Evolutionary conservation across 2,329 filamentous ascomycete genomes (phyloP).

Genomic region (Epichloe hybrida): DNA sequence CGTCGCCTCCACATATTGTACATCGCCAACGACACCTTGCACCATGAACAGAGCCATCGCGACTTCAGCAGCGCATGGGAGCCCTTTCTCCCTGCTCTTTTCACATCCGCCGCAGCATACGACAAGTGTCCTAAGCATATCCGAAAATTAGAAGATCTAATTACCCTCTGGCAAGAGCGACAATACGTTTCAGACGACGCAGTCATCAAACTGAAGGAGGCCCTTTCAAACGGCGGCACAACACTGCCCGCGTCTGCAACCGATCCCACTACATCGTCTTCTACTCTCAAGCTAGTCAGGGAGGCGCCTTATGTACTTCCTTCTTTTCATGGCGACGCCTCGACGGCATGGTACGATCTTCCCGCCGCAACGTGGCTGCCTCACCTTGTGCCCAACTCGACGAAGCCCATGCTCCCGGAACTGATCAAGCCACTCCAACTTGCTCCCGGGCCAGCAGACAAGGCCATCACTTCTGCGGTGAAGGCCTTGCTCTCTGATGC

Average conservation of each 20-base stretch:
- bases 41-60: conserved; percentile 44
- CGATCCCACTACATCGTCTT: conserved; percentile 8
- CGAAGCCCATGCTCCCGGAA: conserved; percentile 56
- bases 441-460: conserved; percentile 52
- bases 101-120: conserved; percentile 43
- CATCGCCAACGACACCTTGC: conserved; percentile 63
- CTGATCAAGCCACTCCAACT: conserved; percentile 62
- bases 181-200: conserved; percentile 44
- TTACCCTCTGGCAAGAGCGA: conserved; percentile 58
- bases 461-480: conserved; percentile 52
- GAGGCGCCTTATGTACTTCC: conserved; percentile 59
- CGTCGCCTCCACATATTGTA: conserved; percentile 66
- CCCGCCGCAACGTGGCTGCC: conserved; percentile 73
- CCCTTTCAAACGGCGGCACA: conserved; percentile 28
- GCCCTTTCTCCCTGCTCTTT: conserved; percentile 46
- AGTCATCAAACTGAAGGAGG: conserved; percentile 44
- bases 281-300: conserved; percentile 32
- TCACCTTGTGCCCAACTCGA: conserved; percentile 63
- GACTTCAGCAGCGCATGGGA: conserved; percentile 44
- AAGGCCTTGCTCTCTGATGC: conserved; percentile 57
- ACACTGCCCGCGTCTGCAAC: conserved; percentile 10
- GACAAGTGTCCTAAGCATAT: conserved; percentile 51
- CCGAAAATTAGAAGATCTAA: conserved; percentile 47
- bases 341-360: conserved; percentile 65
- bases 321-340: conserved; percentile 60